These are phyloP conservation scores for Cyclanthera cordifolia DNA, from an alignment of 306 rosid genomes.

Conservation along the genomic window DNA sequence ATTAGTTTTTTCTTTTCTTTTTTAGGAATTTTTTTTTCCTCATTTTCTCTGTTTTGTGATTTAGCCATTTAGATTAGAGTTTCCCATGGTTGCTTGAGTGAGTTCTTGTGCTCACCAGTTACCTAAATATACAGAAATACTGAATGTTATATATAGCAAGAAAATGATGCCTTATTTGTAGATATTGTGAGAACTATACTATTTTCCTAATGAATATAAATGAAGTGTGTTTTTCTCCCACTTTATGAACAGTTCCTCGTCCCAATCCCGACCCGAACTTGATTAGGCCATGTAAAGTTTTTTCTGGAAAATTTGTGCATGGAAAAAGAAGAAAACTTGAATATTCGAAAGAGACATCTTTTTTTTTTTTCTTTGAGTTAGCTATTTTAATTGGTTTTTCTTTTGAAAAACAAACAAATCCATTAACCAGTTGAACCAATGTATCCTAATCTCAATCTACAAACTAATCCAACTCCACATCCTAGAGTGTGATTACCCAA, in stretches of 20 bases:
- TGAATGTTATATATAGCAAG: slow-evolving; percentile 3
- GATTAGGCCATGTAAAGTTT: neutral
- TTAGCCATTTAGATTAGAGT: slow-evolving; percentile 13
- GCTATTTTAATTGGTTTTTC: no score
- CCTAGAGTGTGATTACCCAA: no score
- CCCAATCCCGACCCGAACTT: neutral
- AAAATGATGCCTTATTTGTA: slow-evolving; percentile 7
- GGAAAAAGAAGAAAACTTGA: neutral
- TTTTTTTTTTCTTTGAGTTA: no score
- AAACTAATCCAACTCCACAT: no score
- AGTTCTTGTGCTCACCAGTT: slow-evolving; percentile 63
- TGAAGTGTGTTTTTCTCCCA: neutral
- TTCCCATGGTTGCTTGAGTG: slow-evolving; percentile 55
- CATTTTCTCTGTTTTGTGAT: slow-evolving; percentile 16
- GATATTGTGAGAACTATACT: slow-evolving; percentile 4
- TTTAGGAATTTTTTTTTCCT: neutral
- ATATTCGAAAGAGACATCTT: no score
- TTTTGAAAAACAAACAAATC: no score
- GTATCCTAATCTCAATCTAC: no score
- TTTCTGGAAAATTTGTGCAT: neutral
- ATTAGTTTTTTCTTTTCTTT: neutral
- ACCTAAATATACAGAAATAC: slow-evolving; percentile 26
- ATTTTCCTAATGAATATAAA: neutral
- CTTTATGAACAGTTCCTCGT: neutral
- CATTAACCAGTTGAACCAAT: no score